Evolutionary conservation across 495 filamentous ascomycete species (phyloP), one percentile per base, ranked within the genome.

Genomic region (Penicillium fimorum): DNA sequence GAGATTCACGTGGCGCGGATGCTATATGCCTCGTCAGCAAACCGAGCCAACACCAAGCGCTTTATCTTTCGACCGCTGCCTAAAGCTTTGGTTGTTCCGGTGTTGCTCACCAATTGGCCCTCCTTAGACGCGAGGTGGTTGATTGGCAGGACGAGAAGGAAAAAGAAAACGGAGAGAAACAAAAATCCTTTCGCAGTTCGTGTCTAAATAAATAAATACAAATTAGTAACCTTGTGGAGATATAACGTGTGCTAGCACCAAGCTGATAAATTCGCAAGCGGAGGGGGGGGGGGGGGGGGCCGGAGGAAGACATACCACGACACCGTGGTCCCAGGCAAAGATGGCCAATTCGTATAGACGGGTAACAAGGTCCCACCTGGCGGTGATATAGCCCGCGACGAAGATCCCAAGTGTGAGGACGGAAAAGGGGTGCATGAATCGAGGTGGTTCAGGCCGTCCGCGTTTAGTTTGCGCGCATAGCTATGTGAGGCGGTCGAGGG

Each of bases 251-350:
- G 27, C 47, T 22, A 20, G 40, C 45, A 40, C 32, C 20, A 46
- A 35, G 43, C 37, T 24, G 37, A 50, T 41, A 35, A 54, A 46
- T 38, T 43, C 49, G 53, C 43, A 47, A 47, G 51, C 41, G 52
- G 62, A 63, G 64, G 60, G 52, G 65, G 27, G 37, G 54, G 37
- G 25, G 22, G 42, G 20, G 20, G 20, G 12, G 45, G 45, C 20
- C 43, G 45, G 30, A 50, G 42, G 17, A 24, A 59, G 53, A 77
- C 91, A 74, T 76, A 96, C 93, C 67, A 98, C 89, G 66, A 99
- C 94, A 68, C 92, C 92, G 90, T 96, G 90, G 72, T 96, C 90
- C 92, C 91, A 96, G 61, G 95, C 94, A 71, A 97, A 99, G 51
- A 94, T 89, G 50, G 90, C 89, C 64, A 99, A 82, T 73, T 97